Conservation (phyloP, 2,329 filamentous ascomycete genomes). For the Cladorrhinum sp. region DNA sequence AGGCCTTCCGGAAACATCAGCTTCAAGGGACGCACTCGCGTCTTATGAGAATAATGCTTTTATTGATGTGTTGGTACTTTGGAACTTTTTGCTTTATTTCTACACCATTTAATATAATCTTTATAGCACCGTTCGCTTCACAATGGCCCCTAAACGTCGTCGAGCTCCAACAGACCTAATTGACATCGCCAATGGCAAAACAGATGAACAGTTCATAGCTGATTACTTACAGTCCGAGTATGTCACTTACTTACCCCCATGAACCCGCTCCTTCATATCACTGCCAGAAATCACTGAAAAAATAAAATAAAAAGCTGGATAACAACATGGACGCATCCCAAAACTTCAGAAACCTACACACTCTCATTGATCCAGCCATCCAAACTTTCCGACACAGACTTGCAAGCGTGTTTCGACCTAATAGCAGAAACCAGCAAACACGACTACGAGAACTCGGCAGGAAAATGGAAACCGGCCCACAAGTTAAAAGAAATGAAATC, state of each 20-base stretch:
- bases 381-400: constrained; percentile 41
- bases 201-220: constrained; percentile 46
- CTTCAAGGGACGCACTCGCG: neutral
- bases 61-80: too few species aligned
- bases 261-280: too few species aligned
- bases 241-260: too few species aligned
- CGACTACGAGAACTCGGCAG: constrained; percentile 61
- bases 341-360: constrained; percentile 39
- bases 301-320: too few species aligned
- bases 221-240: constrained; percentile 49
- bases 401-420: constrained; percentile 53
- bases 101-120: too few species aligned
- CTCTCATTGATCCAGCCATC: constrained; percentile 43
- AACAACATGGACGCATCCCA: constrained; percentile 50
- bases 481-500: constrained; percentile 70
- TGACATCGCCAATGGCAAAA: constrained; percentile 46
- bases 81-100: too few species aligned
- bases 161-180: constrained; percentile 35
- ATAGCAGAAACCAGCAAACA: constrained; percentile 61
- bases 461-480: constrained; percentile 59
- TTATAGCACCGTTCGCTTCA: neutral
- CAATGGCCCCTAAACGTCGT: constrained; percentile 29
- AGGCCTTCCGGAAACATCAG: neutral
- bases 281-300: too few species aligned
- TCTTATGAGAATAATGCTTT: too few species aligned